Base-by-base conservation (phyloP, 2,329 filamentous ascomycete species). In the Macroventuria anomochaeta region DNA sequence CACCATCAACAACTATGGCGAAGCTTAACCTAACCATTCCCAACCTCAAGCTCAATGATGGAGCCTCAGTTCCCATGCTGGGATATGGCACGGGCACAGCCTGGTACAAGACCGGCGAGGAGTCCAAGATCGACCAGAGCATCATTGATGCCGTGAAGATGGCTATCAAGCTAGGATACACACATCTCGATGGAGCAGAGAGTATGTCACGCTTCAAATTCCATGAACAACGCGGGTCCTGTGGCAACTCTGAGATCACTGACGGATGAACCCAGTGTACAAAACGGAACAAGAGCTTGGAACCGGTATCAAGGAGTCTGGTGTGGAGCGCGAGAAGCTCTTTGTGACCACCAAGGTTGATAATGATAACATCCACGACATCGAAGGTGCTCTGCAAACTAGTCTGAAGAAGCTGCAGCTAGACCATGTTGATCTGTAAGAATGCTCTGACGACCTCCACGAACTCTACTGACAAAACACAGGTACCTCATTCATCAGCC, bases 111-210 rank as follows among this genome's bases (percentile, higher is more conserved):
- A 70, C 70, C 3, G 75, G 76, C 2, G 74, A 79, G 7, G 78
- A 81, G 54, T 69, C 72, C 40, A 76, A 80, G 39, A 76, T 87
- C 34, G 85, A 90, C 60, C 75, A 85, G 50, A 77, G 80, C 5
- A 76, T 81, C 42, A 77, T 87, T 12, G 83, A 86, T 44, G 74
- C 76, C 0, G 77, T 82, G 37, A 83, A 88, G 51, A 81, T 76
- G 59, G 89, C 89, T 26, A 87, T 91, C 64, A 81, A 83, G 48
- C 73, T 84, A n/a, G 89, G 88, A 20, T 92, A 87, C 72, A 80
- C 81, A 53, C 89, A 93, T 67, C 79, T 93, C 3, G 90, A 93
- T 71, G 85, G 89, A 36, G 90, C 90, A 17, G 86, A 93, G 77
- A 76, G 86, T 87, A 69, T 52, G 75, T 59, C 23, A 20, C 3